phyloP scores from a whole-genome alignment of 768 basidiomycete genomes.

The Suillus tomentosus region DNA sequence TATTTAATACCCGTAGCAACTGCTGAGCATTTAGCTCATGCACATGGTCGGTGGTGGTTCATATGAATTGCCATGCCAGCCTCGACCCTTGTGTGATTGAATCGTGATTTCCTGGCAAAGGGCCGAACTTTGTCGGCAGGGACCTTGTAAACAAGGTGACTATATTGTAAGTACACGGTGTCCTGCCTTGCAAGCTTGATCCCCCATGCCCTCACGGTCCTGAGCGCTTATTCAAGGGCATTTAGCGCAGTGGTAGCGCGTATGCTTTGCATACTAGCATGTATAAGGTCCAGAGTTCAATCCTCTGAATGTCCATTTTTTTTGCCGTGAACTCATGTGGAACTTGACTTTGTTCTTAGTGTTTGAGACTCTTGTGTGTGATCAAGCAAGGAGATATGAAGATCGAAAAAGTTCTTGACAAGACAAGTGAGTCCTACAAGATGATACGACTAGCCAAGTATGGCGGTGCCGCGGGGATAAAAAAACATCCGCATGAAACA shows the following conservation, averaged over 20 bases:
- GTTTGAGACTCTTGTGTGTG: neutral
- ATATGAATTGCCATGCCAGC: neutral
- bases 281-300: conserved; percentile 48
- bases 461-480: neutral
- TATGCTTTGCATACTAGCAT: conserved; percentile 41
- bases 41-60: neutral
- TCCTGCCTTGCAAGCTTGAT: neutral
- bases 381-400: neutral
- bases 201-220: neutral
- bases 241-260: conserved; percentile 44
- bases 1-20: conserved; percentile 1
- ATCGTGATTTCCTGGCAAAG: too few species aligned
- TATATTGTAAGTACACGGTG: too few species aligned
- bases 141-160: too few species aligned
- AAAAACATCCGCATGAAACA: neutral
- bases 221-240: conserved; percentile 15
- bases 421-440: neutral
- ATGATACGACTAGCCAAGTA: neutral
- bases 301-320: conserved; percentile 44
- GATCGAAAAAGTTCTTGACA: neutral
- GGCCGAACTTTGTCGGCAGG: too few species aligned
- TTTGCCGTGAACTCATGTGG: neutral
- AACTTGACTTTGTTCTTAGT: neutral
- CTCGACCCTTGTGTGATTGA: neutral
- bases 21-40: neutral